phyloP scores from a whole-genome alignment of 2,329 filamentous ascomycete species.

The Aspergillus calidoustus region DNA sequence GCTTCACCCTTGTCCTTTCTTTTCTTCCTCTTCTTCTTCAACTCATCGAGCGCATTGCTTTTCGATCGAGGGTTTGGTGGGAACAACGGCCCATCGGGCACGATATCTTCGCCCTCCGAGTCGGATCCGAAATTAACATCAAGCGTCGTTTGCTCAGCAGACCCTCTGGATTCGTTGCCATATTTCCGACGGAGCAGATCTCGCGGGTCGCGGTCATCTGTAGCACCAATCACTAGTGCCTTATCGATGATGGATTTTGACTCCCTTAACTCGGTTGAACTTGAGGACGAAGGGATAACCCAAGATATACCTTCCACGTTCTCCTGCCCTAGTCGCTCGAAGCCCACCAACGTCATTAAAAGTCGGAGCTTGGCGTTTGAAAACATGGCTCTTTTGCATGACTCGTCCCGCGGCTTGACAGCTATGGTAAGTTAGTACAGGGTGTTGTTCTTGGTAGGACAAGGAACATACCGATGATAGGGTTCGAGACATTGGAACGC shows the following conservation, averaged over 20 bases:
- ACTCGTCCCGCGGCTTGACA: constrained; percentile 67
- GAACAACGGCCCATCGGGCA: constrained; percentile 68
- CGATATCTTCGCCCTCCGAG: constrained; percentile 63
- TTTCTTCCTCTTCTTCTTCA: constrained; percentile 66
- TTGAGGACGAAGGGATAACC: constrained; percentile 72
- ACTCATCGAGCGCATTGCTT: constrained; percentile 58
- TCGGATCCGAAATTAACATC: constrained; percentile 72
- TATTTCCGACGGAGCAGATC: constrained; percentile 76
- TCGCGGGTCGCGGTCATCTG: constrained; percentile 74
- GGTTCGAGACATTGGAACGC: constrained; percentile 31
- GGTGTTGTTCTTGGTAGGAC: background rate
- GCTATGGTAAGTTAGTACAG: constrained; percentile 43
- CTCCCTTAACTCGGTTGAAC: constrained; percentile 69
- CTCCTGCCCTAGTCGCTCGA: constrained; percentile 67
- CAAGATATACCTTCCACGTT: constrained; percentile 78
- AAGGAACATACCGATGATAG: constrained; percentile 53
- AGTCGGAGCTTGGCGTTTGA: constrained; percentile 87
- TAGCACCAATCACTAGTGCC: constrained; percentile 77
- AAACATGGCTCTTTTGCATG: constrained; percentile 75
- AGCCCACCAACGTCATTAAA: constrained; percentile 75
- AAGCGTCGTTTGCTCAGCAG: constrained; percentile 39
- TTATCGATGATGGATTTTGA: constrained; percentile 74
- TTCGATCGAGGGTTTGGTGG: constrained; percentile 57
- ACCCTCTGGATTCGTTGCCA: constrained; percentile 44
- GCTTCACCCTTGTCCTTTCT: constrained; percentile 47